Evolutionary conservation across 2,329 filamentous ascomycete genomes (phyloP), one percentile per base, ranked within the genome.

Genomic region (Epichloe coenophiala): DNA sequence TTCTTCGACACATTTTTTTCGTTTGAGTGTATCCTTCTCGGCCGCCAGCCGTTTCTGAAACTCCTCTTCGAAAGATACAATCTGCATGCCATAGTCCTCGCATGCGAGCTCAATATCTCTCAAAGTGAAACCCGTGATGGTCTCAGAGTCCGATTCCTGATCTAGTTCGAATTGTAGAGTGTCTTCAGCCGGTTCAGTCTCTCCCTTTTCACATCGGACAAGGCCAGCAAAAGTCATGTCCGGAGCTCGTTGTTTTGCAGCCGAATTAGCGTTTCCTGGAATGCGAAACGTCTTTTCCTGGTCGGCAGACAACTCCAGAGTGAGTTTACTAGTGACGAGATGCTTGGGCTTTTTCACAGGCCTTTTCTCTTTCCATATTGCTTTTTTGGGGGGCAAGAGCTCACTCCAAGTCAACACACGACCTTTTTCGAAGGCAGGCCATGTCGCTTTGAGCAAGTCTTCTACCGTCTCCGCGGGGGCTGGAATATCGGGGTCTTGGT

Each of bases 221-320:
- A 77, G 60, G 0, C 75, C 72, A 55, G 71, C 74, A 2, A 70
- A 63, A 35, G 77, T 71, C 3, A 66, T 67, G 31, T 77, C 71
- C 45, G 78, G 70, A 23, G 81, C 66, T 27, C 76, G 77, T 53
- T 80, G 74, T 45, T 80, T 77, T 11, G 43, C 23, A 43, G 81
- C 77, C 11, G 66, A 61, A 4, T 72, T 70, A 1, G 76, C 73
- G 27, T 80, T 75, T 1, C 82, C 82, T 0, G 80, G 75, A n/a
- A 91, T 79, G 51, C 83, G 81, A 64, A 97, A 98, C 27, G 78
- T 74, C 58, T 89, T 88, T 65, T 95, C 88, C 57, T 95, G 86
- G 59, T 97, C 93, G 45, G 80, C 76, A 3, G 87, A 85, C 36
- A 97, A 72, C 54, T 98, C 93, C 13, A 98, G 74, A 54, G 81